Percentiles rank a stretch among this genome's conserved stretches.
Evolutionary conservation across 495 filamentous ascomycete genomes (phyloP).

Genomic region (Cercophora scortea): DNA sequence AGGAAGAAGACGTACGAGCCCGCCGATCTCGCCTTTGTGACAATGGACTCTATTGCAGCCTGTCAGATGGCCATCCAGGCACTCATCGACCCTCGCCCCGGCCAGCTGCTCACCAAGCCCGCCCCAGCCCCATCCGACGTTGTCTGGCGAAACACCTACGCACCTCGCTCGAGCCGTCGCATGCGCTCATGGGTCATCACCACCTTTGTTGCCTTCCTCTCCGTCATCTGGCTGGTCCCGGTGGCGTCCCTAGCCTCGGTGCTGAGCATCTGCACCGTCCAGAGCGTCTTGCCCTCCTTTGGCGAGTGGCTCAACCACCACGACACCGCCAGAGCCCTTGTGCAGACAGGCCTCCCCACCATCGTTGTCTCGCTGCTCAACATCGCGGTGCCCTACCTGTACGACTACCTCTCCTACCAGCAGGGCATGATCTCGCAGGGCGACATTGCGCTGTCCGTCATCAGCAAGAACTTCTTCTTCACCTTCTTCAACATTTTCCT

Average conservation of each 20-base stretch:
- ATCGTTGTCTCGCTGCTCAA: conserved; percentile 76
- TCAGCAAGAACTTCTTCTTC: conserved; percentile 99
- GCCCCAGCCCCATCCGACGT: conserved; percentile 85
- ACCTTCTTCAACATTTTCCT: conserved; percentile 99
- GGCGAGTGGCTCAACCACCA: conserved; percentile 58
- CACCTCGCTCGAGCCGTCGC: conserved; percentile 67
- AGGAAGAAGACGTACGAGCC: conserved; percentile 71
- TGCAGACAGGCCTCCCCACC: conserved; percentile 84
- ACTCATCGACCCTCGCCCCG: conserved; percentile 79
- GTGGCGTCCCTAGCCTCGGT: conserved; percentile 72
- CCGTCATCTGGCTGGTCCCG: conserved; percentile 82
- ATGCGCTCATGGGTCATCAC: conserved; percentile 75
- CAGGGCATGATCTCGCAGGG: conserved; percentile 94
- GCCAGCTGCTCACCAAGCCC: conserved; percentile 72
- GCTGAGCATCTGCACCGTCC: conserved; percentile 69
- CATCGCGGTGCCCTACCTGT: conserved; percentile 84
- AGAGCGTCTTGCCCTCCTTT: conserved; percentile 62
- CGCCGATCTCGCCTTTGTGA: conserved; percentile 85
- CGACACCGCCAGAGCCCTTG: conserved; percentile 60
- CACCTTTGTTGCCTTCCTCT: conserved; percentile 67
- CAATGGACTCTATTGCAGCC: conserved; percentile 90
- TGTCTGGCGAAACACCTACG: conserved; percentile 87
- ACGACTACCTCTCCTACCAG: conserved; percentile 80
- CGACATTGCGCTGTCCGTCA: conserved; percentile 89
- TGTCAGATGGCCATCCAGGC: conserved; percentile 93